phyloP scores from a whole-genome alignment of 2,329 filamentous ascomycete species.

The Aspergillus glaucus region DNA sequence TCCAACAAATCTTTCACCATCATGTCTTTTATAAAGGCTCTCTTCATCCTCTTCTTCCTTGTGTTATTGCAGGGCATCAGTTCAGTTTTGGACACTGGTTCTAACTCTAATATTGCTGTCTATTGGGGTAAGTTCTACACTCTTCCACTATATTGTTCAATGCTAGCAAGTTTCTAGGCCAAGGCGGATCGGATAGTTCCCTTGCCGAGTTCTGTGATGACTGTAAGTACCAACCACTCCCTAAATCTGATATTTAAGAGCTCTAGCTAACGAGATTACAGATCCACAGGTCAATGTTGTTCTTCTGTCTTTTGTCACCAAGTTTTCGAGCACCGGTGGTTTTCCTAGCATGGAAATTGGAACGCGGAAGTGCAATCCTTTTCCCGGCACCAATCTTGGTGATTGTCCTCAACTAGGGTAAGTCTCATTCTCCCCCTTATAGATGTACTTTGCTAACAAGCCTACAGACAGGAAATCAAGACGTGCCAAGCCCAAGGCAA shows the following conservation, averaged over 20 bases:
- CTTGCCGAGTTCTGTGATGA: slow-evolving; percentile 37
- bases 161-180: slow-evolving; percentile 35
- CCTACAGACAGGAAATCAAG: slow-evolving; percentile 39
- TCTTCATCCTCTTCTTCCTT: not conserved
- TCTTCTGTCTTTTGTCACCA: slow-evolving; percentile 5
- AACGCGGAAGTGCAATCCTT: slow-evolving; percentile 57
- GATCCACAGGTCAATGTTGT: not conserved
- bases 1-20: not conserved
- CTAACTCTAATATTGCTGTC: slow-evolving; percentile 52
- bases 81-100: slow-evolving; percentile 40
- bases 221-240: not conserved
- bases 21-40: not conserved
- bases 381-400: slow-evolving; percentile 51
- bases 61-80: slow-evolving; percentile 13
- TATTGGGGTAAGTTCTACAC: slow-evolving; percentile 51
- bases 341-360: slow-evolving; percentile 56
- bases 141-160: not conserved
- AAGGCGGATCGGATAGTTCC: slow-evolving; percentile 20
- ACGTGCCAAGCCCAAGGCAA: slow-evolving; percentile 62
- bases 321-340: slow-evolving; percentile 35
- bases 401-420: slow-evolving; percentile 61
- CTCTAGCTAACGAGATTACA: slow-evolving; percentile 39
- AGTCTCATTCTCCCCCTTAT: slow-evolving; percentile 14
- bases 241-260: slow-evolving; percentile 55
- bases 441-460: slow-evolving; percentile 11